Evolutionary conservation across 1,284 basidiomycete species (phyloP).

Genomic region (Microbotryomycetes sp.): DNA sequence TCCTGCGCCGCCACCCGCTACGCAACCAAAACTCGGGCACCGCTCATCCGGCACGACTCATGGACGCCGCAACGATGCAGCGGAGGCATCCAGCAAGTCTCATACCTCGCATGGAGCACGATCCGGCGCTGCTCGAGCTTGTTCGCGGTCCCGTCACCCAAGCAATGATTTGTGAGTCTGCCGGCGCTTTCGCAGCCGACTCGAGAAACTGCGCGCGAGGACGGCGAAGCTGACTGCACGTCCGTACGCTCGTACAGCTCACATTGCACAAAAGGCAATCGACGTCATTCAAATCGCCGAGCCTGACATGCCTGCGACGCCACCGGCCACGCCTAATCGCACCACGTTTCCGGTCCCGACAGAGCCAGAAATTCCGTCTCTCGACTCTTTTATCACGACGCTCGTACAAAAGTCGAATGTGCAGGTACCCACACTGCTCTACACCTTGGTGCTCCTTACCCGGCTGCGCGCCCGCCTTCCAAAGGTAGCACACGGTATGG

Average conservation of each 20-base stretch:
- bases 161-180: conserved; percentile 59
- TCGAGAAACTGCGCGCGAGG: background rate
- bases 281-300: conserved; percentile 24
- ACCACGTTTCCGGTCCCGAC: background rate
- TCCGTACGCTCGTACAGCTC: conserved; percentile 11
- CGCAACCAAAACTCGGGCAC: background rate
- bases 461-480: conserved; percentile 73
- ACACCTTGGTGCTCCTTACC: conserved; percentile 87
- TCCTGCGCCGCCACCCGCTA: background rate
- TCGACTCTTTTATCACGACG: conserved; percentile 79
- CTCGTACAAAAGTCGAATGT: conserved; percentile 80
- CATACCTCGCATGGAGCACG: conserved; percentile 47
- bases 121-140: conserved; percentile 66
- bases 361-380: conserved; percentile 49
- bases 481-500: conserved; percentile 68
- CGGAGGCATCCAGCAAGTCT: conserved; percentile 29
- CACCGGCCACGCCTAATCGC: conserved; percentile 21
- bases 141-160: conserved; percentile 64
- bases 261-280: conserved; percentile 25
- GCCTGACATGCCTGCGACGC: conserved; percentile 15
- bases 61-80: background rate
- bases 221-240: background rate
- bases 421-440: conserved; percentile 71
- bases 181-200: background rate
- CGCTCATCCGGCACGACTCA: too few relatives aligned